Percentiles rank a stretch among this genome's conserved stretches.
Conservation (phyloP, 345 rosid genomes). For the Hirschfeldia incana region DNA sequence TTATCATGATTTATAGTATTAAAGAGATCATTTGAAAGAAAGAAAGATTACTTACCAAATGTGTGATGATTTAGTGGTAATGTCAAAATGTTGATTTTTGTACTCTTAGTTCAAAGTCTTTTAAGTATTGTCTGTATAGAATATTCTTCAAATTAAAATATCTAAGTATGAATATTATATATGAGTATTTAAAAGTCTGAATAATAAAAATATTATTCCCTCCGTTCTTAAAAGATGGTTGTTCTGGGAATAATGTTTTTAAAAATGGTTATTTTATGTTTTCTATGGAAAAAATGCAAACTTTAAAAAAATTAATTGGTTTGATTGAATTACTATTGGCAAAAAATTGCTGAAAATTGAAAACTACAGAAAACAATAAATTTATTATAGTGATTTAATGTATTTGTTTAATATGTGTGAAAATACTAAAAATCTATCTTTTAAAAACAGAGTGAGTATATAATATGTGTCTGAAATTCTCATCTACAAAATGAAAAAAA, state of each 20-base stretch:
- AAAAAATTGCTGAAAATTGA: no score
- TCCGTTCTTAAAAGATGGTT: no score
- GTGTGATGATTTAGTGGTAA: background rate
- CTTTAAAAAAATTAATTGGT: no score
- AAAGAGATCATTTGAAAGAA: background rate
- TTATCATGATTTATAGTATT: no score
- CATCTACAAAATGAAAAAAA: background rate
- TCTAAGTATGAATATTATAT: background rate
- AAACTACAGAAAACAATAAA: no score
- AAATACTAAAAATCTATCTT: no score
- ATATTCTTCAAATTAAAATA: background rate
- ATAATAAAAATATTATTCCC: background rate
- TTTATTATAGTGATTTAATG: no score
- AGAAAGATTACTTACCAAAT: background rate
- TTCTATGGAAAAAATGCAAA: no score
- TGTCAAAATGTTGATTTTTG: background rate
- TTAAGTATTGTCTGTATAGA: background rate
- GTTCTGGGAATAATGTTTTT: no score
- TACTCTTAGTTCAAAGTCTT: background rate
- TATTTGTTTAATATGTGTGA: no score
- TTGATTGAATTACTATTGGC: no score
- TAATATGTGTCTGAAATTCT: background rate
- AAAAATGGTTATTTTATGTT: no score
- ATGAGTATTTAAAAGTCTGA: background rate
- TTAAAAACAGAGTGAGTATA: background rate